Evolutionary conservation across 345 rosid genomes (phyloP), one percentile per base, ranked within the genome.

Genomic region (Syzygium aqueum): DNA sequence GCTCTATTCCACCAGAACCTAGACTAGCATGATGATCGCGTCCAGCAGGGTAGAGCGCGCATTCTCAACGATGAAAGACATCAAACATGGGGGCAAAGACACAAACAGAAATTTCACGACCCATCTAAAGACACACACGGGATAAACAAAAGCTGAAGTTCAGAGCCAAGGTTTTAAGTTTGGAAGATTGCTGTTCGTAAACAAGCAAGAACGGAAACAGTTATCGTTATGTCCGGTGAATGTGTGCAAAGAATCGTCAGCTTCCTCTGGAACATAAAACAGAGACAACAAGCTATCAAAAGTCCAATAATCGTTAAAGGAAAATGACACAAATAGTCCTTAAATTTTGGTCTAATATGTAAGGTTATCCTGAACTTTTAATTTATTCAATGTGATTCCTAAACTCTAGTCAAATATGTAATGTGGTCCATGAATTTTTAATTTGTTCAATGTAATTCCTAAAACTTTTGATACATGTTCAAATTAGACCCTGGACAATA

Each of bases 191-290:
- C 49, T 5, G 49, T 9, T 19, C 25, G 49, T 37, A 37, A 22
- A 37, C 49, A 37, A 73, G 14, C 80, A 59, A 53, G 30, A 43
- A 33, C 25, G 25, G 25, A 67, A 80, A 56, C 46, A 49, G 16
- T 14, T 88, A 96, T 98, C 97, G 25, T 94, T 91, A 65, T 97
- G 96, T 67, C 97, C 98, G 0, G 98, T 95, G 92, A 97, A 95
- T 57, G 92, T 94, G 90, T 95, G 98, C 90, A 95, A 30, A 7
- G 97, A 96, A 89, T 95, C 98, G 92, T 97, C 99, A 57, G 89
- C 87, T 80, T 93, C 97, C 56, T 94, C 97, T 95, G 90, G 82
- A 59, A 57, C 73, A 7, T 77, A 28, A 43, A 40, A 51, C 53
- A 2, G 23, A 87, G 85, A 14, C 50, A 46, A 16, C 40, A 0